Evolutionary conservation across 208 protist species (phyloP).

Genomic region (Blastocrithidia nonstop): DNA sequence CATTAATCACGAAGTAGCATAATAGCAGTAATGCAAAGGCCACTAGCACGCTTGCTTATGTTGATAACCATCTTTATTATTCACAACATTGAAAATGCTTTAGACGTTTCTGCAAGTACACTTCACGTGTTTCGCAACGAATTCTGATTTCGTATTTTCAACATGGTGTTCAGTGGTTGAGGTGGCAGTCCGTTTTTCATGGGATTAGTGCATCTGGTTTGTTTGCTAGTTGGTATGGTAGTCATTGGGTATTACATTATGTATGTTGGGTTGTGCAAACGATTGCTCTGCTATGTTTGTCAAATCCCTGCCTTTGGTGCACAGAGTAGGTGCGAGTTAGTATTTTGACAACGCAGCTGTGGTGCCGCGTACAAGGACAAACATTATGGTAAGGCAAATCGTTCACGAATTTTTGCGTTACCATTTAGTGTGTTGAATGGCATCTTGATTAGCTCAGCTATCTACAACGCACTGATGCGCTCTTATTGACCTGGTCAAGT

Average conservation of each 20-base stretch:
- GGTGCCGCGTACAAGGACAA: conserved; percentile 5
- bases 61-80: too few relatives aligned
- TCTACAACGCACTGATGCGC: conserved; percentile 22
- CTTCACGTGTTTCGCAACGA: too few relatives aligned
- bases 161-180: too few relatives aligned
- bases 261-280: conserved; percentile 4
- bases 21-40: too few relatives aligned
- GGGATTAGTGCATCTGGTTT: conserved; percentile 11
- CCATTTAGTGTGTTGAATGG: conserved; percentile 14
- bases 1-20: too few relatives aligned
- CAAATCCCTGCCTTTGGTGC: conserved; percentile 18
- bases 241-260: conserved; percentile 7
- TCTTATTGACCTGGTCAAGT: conserved; percentile 11
- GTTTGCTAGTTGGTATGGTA: conserved; percentile 4
- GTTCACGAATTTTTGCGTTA: conserved; percentile 9
- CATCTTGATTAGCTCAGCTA: conserved; percentile 11
- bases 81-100: too few relatives aligned
- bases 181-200: conserved; percentile 41
- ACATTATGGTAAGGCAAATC: conserved; percentile 6
- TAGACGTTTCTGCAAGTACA: too few relatives aligned
- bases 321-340: conserved; percentile 6
- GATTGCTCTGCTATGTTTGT: too few relatives aligned
- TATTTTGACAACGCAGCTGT: conserved; percentile 8
- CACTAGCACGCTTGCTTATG: too few relatives aligned
- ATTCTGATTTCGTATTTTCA: too few relatives aligned